Evolutionary conservation across 768 basidiomycete species (phyloP), one percentile per base, ranked within the genome.

Genomic region (Trametes maxima): DNA sequence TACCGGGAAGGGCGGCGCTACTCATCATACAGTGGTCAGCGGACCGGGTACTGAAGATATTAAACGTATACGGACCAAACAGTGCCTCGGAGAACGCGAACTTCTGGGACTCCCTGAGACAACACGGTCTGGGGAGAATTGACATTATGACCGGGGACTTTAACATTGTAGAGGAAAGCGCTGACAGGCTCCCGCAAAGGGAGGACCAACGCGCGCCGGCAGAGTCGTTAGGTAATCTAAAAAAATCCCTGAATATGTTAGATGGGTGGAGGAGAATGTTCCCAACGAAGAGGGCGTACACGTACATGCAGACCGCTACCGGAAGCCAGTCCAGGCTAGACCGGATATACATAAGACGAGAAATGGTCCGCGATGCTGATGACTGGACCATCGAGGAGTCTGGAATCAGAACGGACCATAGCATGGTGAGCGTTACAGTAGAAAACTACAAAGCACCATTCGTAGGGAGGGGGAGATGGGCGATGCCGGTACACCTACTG

Each of bases 131-230:
- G 19, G 13, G 37, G 17, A n/a, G 17, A 39, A 7, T 40, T 0
- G 50, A 52, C 19, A 14, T 40, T 3, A 33, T 33, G 28, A 3
- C 8, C 4, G 28, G 28, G 8, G 28, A 33, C 62, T 76, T 76
- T 42, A 82, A 83, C 62, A 33, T 81, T 0, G 74, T 76, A 0
- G 78, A 82, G 19, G 19, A 40, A 5, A 2, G 14, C 1, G 2
- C 12, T 2, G 50, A 52, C 50, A 21, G 50, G 37, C 1, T 39
- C 1, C 50, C 50, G 5, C 2, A 5, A 1, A 14, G 37, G 21
- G 2, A 3, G 6, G 36, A 40, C 11, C 19, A 1, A 0, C 3
- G 10, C 2, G 35, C 11, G 37, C 36, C 35, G 7, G 13, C 14
- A 1, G 11, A 11, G 37, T 17, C 50, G 10, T 19, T 52, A 14